A percentile compares a stretch with the other conserved stretches of the same genome.
phyloP scores from a whole-genome alignment of 2,329 filamentous ascomycete species.

The Hypoxylon sp. region DNA sequence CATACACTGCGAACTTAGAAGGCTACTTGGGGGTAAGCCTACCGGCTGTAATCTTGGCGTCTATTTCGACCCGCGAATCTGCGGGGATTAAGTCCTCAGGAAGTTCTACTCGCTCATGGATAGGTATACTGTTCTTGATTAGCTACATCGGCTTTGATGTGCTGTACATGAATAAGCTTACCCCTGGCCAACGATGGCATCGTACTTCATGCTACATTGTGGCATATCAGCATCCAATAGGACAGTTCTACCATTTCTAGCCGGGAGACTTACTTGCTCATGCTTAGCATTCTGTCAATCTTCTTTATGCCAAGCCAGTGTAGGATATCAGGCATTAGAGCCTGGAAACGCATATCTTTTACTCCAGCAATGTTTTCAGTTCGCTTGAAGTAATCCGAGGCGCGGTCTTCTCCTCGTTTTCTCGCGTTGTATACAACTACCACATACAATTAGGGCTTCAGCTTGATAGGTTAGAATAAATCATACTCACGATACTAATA shows the following conservation, averaged over 20 bases:
- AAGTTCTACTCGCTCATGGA: slow-evolving; percentile 89
- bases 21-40: slow-evolving; percentile 53
- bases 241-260: slow-evolving; percentile 33
- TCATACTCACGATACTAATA: slow-evolving; percentile 62
- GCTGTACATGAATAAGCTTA: slow-evolving; percentile 55
- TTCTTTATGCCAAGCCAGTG: slow-evolving; percentile 99
- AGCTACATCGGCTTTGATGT: slow-evolving; percentile 37
- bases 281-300: slow-evolving; percentile 98
- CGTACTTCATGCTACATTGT: slow-evolving; percentile 82
- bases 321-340: slow-evolving; percentile 96
- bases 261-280: slow-evolving; percentile 82
- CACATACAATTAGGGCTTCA: slow-evolving; percentile 45
- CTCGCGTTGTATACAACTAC: slow-evolving; percentile 80
- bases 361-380: slow-evolving; percentile 99
- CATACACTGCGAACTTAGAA: slow-evolving; percentile 27
- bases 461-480: slow-evolving; percentile 38
- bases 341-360: slow-evolving; percentile 97
- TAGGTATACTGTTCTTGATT: slow-evolving; percentile 74
- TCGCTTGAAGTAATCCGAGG: slow-evolving; percentile 94
- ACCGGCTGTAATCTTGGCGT: slow-evolving; percentile 98
- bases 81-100: slow-evolving; percentile 94
- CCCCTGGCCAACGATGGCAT: slow-evolving; percentile 88
- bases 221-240: slow-evolving; percentile 48
- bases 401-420: slow-evolving; percentile 82
- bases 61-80: slow-evolving; percentile 97